Conservation (phyloP, 1,284 basidiomycete species). For the Trichosporon sp. region DNA sequence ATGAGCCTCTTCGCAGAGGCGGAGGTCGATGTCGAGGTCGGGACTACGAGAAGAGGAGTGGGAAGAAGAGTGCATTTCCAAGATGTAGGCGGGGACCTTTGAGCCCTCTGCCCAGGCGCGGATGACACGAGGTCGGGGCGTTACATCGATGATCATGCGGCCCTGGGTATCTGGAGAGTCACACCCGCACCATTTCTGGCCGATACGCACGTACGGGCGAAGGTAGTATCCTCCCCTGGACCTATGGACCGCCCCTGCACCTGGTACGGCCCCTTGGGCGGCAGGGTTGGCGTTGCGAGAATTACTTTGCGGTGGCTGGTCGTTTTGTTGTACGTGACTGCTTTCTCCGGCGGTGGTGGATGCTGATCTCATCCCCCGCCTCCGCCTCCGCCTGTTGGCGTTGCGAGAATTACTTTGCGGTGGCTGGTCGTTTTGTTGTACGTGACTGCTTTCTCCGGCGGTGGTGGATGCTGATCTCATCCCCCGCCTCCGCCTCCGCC, state of each 20-base stretch:
- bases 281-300: not conserved
- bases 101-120: slow-evolving; percentile 8
- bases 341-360: not conserved
- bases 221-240: not conserved
- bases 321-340: not conserved
- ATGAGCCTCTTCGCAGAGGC: not conserved
- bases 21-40: not conserved
- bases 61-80: not conserved
- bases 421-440: not conserved
- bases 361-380: not conserved
- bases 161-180: not conserved
- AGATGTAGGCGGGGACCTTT: slow-evolving; percentile 4
- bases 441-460: slow-evolving; percentile 6
- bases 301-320: slow-evolving; percentile 18
- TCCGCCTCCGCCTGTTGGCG: not conserved
- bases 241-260: not conserved
- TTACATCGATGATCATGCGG: slow-evolving; percentile 12
- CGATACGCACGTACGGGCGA: slow-evolving; percentile 2
- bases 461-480: not conserved
- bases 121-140: not conserved
- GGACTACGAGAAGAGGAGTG: not conserved
- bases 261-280: not conserved
- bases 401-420: slow-evolving; percentile 5
- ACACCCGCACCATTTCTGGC: slow-evolving; percentile 3
- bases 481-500: not conserved